Base-by-base conservation (phyloP, 495 filamentous ascomycete species). In the Penicillium paxilli region DNA sequence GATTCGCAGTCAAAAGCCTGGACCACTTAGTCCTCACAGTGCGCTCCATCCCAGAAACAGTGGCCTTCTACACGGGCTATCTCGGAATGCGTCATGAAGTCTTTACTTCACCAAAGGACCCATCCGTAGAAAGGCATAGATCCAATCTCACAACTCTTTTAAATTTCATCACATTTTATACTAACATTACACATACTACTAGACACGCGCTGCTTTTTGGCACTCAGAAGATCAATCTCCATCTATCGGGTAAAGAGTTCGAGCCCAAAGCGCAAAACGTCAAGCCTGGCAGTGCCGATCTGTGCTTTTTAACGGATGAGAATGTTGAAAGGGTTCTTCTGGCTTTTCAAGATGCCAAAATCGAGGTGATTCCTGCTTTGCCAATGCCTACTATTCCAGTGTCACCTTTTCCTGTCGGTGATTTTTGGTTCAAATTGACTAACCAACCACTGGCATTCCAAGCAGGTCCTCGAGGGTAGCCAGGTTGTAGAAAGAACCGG, bases 11-110 rank as follows among this genome's bases (percentile, higher is more conserved):
- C 37, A 68, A 64, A 45, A 72, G 78, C 4, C 63, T 83, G 3
- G 80, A 83, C 62, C 80, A 82, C 47, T 55, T 83, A 7, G 80
- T 82, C 41, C 66, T 83, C 8, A 82, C 80, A 6, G 77, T 79
- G 21, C 67, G 66, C 35, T 71, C 66, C 40, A 75, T 83, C 28
- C 65, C 67, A 16, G 63, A 65, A 6, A 77, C 75, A 4, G 68
- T 79, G 28, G 47, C 67, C 11, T 83, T 76, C 66, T 82, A 83
- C 59, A 76, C 69, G 7, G 64, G 60, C 25, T 58, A 66, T 37
- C 68, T 83, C 2, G 80, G 80, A 45, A 82, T 83, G 80, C 67
- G 63, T 26, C 67, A 77, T 32, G 70, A 76, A 47, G 61, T 69
- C 30, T 82, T 81, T 54, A 63, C 55, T 3, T 71, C 73, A 5